Evolutionary conservation across 805 yeast genomes (phyloP).

Genomic region (Saturnispora sekii): DNA sequence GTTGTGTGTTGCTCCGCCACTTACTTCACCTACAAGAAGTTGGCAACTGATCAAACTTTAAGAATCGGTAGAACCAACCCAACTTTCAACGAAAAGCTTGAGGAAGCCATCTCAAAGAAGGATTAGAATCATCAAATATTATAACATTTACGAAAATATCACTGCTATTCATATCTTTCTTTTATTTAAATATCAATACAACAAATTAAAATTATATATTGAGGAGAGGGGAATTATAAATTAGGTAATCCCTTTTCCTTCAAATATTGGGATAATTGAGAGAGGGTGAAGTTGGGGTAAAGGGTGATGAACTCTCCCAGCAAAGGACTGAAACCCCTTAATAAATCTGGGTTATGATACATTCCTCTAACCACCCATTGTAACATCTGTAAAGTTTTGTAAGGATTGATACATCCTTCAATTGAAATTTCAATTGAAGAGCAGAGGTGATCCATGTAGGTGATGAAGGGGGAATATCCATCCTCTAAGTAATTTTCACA

Average conservation of each 20-base stretch:
- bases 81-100: conserved; percentile 27
- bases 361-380: conserved; percentile 7
- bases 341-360: conserved; percentile 3
- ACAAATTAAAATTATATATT: too few species aligned
- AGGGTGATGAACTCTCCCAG: conserved; percentile 8
- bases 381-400: conserved; percentile 5
- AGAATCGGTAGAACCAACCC: conserved; percentile 43
- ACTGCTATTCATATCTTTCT: not conserved
- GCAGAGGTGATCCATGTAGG: conserved; percentile 11
- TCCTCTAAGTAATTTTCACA: not conserved
- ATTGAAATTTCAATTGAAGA: conserved; percentile 3
- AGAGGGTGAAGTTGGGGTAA: conserved; percentile 10
- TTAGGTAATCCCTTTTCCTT: conserved; percentile 5
- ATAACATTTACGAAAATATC: not conserved
- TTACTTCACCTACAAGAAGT: conserved; percentile 43
- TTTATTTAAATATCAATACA: not conserved
- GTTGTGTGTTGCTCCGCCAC: conserved; percentile 40
- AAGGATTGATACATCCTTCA: conserved; percentile 9
- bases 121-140: too few species aligned
- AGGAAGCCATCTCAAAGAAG: conserved; percentile 25
- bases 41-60: conserved; percentile 38
- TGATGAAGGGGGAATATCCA: conserved; percentile 10
- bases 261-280: conserved; percentile 8
- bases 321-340: not conserved
- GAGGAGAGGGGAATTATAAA: not conserved